Conservation (phyloP, 768 basidiomycete species). For the Polyporus arcularius region DNA sequence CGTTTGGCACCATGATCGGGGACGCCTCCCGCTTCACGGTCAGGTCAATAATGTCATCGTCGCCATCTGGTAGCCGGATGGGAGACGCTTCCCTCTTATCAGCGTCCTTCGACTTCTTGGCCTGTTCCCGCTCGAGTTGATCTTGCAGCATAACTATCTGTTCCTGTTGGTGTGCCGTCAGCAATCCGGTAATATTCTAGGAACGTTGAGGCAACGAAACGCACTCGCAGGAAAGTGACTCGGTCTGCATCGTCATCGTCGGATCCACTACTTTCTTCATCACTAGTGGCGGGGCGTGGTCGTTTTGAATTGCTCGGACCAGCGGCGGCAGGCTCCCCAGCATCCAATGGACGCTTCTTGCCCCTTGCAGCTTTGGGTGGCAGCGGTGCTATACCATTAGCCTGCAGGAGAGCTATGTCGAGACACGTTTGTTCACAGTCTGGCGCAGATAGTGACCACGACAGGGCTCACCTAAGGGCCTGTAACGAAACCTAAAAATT, state of each 20-base stretch:
- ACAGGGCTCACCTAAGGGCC: conserved; percentile 9
- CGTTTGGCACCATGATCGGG: neutral
- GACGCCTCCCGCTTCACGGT: neutral
- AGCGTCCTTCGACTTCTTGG: neutral
- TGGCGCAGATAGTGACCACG: too few relatives aligned
- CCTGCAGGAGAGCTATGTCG: conserved; percentile 3
- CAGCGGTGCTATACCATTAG: conserved; percentile 4
- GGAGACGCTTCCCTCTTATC: conserved; percentile 1
- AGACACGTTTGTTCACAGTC: neutral
- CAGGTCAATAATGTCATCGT: too few relatives aligned
- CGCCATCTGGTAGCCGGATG: neutral
- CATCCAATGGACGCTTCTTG: neutral
- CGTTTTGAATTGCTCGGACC: neutral
- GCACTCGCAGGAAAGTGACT: neutral
- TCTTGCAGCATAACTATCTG: neutral
- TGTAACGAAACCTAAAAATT: conserved; percentile 16
- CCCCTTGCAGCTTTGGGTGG: neutral
- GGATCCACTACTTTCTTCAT: too few relatives aligned
- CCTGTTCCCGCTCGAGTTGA: neutral
- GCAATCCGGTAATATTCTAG: too few relatives aligned
- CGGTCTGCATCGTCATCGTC: neutral
- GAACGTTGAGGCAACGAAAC: neutral
- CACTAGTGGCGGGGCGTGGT: neutral
- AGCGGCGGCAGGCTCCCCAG: neutral
- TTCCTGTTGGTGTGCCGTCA: neutral